Conservation (phyloP, 257 asterid species). For the Echium plantagineum region DNA sequence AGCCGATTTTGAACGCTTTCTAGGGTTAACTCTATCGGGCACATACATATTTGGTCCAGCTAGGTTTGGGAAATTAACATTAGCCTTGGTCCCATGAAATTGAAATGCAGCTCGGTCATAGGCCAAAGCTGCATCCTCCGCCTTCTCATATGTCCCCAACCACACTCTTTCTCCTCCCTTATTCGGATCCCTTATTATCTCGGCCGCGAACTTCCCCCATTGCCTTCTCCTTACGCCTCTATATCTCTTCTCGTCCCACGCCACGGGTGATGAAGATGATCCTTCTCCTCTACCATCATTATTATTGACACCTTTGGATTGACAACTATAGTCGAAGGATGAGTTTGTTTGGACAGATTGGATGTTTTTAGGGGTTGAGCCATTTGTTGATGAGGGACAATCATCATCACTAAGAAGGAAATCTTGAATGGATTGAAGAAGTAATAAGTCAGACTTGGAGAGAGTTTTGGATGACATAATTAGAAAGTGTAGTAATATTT, state of each 20-base stretch:
- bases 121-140: too few relatives aligned
- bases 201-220: conserved; percentile 41
- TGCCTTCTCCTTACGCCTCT: conserved; percentile 34
- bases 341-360: too few relatives aligned
- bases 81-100: conserved; percentile 34
- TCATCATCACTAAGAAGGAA: too few relatives aligned
- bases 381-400: too few relatives aligned
- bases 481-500: too few relatives aligned
- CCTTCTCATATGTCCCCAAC: too few relatives aligned
- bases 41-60: conserved; percentile 28
- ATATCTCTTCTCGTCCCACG: conserved; percentile 19
- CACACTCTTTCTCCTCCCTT: conserved; percentile 32
- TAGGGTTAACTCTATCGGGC: conserved; percentile 17
- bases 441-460: too few relatives aligned
- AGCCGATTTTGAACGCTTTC: conserved; percentile 9
- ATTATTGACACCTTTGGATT: not conserved
- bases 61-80: conserved; percentile 27
- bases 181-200: conserved; percentile 40
- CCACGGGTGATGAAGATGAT: not conserved
- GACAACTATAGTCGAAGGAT: too few relatives aligned
- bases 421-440: too few relatives aligned
- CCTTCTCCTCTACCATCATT: not conserved
- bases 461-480: too few relatives aligned
- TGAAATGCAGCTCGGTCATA: too few relatives aligned
- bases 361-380: too few relatives aligned